Conservation (phyloP, 192 early-diverging fungal species). For the Gaertneriomyces semiglobifer region DNA sequence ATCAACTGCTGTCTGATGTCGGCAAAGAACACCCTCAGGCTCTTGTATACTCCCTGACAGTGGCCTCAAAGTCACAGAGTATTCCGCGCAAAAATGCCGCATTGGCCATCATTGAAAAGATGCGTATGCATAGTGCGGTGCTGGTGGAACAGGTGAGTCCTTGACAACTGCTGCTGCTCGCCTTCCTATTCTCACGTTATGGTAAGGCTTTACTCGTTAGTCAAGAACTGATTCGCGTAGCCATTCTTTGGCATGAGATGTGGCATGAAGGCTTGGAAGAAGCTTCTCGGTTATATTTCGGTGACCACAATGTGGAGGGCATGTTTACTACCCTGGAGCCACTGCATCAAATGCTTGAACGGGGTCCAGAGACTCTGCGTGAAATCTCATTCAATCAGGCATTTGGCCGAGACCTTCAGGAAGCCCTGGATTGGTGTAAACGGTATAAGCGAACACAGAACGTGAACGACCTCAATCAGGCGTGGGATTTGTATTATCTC, state of each 20-base stretch:
- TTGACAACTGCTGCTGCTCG: slow-evolving; percentile 7
- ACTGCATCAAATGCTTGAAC: slow-evolving; percentile 80
- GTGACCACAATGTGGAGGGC: slow-evolving; percentile 73
- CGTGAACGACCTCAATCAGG: slow-evolving; percentile 81
- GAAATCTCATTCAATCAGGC: slow-evolving; percentile 90
- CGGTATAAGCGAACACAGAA: slow-evolving; percentile 73
- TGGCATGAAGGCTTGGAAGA: slow-evolving; percentile 94
- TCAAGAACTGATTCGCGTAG: slow-evolving; percentile 94
- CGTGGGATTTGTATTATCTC: slow-evolving; percentile 90
- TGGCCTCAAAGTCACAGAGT: slow-evolving; percentile 90
- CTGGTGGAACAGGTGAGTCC: slow-evolving; percentile 77
- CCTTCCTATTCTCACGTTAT: not conserved
- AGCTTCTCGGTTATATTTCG: slow-evolving; percentile 76
- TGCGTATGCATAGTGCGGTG: slow-evolving; percentile 73
- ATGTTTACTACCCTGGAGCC: slow-evolving; percentile 84
- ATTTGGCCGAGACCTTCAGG: slow-evolving; percentile 79
- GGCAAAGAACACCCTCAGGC: slow-evolving; percentile 95
- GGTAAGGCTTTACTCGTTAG: slow-evolving; percentile 81
- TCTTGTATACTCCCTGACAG: slow-evolving; percentile 93
- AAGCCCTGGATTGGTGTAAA: slow-evolving; percentile 80
- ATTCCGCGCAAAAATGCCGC: slow-evolving; percentile 71
- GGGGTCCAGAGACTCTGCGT: slow-evolving; percentile 82
- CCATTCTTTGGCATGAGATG: slow-evolving; percentile 95
- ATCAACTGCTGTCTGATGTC: slow-evolving; percentile 83
- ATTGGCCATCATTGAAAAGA: slow-evolving; percentile 84